Evolutionary conservation across 2,329 filamentous ascomycete species (phyloP).

Genomic region (Diaporthe humulicola): DNA sequence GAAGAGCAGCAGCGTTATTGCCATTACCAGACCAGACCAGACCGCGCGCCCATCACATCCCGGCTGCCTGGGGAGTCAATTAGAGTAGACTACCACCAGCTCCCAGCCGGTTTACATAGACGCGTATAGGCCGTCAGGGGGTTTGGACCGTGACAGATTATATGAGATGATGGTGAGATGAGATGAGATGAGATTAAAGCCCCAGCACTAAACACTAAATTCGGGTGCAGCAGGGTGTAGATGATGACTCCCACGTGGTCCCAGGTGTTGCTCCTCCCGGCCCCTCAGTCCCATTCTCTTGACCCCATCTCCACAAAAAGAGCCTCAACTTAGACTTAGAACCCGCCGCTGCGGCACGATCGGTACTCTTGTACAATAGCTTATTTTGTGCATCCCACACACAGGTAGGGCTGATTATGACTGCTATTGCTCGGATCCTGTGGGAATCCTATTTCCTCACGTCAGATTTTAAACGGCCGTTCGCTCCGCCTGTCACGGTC

Average conservation of each 20-base stretch:
- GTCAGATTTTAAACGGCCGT: slow-evolving; percentile 31
- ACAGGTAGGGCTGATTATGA: slow-evolving; percentile 15
- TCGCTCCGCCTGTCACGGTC: slow-evolving; percentile 19
- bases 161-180: slow-evolving; percentile 14
- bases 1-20: background rate
- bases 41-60: background rate
- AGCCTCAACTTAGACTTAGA: slow-evolving; percentile 25
- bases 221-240: background rate
- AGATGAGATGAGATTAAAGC: slow-evolving; percentile 12
- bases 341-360: slow-evolving; percentile 23
- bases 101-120: background rate
- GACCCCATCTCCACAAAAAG: slow-evolving; percentile 8
- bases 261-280: background rate
- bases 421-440: slow-evolving; percentile 13
- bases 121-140: background rate
- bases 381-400: slow-evolving; percentile 28
- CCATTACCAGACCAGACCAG: background rate
- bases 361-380: slow-evolving; percentile 5
- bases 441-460: slow-evolving; percentile 17
- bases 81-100: no score
- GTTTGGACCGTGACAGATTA: slow-evolving; percentile 1
- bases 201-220: slow-evolving; percentile 8
- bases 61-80: background rate
- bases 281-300: background rate
- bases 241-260: slow-evolving; percentile 20